Evolutionary conservation across 1,284 basidiomycete species (phyloP), one percentile per base, ranked within the genome.

Genomic region (Bondarzewia mesenterica): DNA sequence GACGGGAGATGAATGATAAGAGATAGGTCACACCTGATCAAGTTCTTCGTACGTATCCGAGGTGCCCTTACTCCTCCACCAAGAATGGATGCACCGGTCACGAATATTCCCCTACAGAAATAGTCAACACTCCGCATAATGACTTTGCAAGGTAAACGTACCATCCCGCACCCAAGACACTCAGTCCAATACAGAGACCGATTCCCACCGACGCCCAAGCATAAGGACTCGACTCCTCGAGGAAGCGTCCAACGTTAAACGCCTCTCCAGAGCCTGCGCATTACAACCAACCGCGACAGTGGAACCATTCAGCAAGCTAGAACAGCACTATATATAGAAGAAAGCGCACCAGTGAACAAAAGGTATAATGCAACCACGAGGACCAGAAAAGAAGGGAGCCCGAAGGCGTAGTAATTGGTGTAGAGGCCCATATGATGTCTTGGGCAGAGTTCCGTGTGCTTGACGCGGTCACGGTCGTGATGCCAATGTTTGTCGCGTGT

Each of bases 101-200:
- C 76, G 72, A 96, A 94, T 68, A 99, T 99, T 48, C 95, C 95
- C 94, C 94, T 98, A 58, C 53, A 49, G 15, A 22, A 20, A 14
- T 16, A n/a, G n/a, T 32, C 39, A 45, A 25, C 29, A 21, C 44
- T 25, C 14, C 46, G 40, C 26, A 45, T 10, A 22, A 40, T n/a
- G n/a, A n/a, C n/a, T n/a, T n/a, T n/a, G n/a, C n/a, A 39, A 29
- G 8, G 41, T 16, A 12, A 25, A 41, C 87, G 55, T 52, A 95
- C 95, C 95, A 98, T 68, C 89, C 95, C 42, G 95, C 95, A 51
- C 95, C 96, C 5, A 93, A 70, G 5, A 97, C 94, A 58, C 89
- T 93, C 42, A 99, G 64, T 2, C 96, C 95, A 52, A 97, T 93
- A 63, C 93, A 96, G 39, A 98, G 73, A 29, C 89, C 93, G 50